Percentiles rank a stretch among this genome's conserved stretches.
phyloP scores from a whole-genome alignment of 352 stramenopile species.

The Globisporangium camurandrum region DNA sequence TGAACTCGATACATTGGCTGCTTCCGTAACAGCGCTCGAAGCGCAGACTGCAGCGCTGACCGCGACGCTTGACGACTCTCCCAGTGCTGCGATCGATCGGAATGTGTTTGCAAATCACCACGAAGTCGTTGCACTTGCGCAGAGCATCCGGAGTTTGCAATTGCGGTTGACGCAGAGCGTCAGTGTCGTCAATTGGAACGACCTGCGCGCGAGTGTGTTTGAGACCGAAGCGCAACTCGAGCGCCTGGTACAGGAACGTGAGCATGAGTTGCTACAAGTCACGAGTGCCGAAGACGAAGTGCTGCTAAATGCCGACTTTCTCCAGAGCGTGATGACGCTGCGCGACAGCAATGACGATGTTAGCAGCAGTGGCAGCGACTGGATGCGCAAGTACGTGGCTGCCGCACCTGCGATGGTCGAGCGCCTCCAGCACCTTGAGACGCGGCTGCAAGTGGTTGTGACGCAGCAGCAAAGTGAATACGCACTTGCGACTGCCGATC shows the following conservation, averaged over 20 bases:
- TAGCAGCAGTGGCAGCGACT: neutral
- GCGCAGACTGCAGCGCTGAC: neutral
- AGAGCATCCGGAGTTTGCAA: slow-evolving; percentile 41
- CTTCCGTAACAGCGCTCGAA: slow-evolving; percentile 33
- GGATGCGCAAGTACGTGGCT: slow-evolving; percentile 44
- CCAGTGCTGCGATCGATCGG: slow-evolving; percentile 20
- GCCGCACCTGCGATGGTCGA: slow-evolving; percentile 39
- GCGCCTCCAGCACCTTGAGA: slow-evolving; percentile 36
- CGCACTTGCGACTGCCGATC: neutral
- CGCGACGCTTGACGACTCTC: neutral
- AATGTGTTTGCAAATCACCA: slow-evolving; percentile 38
- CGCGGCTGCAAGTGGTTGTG: slow-evolving; percentile 26
- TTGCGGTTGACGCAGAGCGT: slow-evolving; percentile 48
- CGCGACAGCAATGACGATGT: slow-evolving; percentile 11
- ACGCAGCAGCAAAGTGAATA: neutral
- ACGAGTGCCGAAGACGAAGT: slow-evolving; percentile 45
- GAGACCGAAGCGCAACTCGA: slow-evolving; percentile 37
- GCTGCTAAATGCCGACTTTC: slow-evolving; percentile 51
- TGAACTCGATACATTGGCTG: slow-evolving; percentile 27
- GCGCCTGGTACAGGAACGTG: slow-evolving; percentile 21
- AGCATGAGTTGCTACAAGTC: slow-evolving; percentile 28
- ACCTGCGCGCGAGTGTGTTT: slow-evolving; percentile 36
- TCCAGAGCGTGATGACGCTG: slow-evolving; percentile 34
- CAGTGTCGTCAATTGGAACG: slow-evolving; percentile 49
- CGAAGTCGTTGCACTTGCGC: slow-evolving; percentile 29